Conservation (phyloP, 2,329 filamentous ascomycete species). For the Diaporthe sp. region DNA sequence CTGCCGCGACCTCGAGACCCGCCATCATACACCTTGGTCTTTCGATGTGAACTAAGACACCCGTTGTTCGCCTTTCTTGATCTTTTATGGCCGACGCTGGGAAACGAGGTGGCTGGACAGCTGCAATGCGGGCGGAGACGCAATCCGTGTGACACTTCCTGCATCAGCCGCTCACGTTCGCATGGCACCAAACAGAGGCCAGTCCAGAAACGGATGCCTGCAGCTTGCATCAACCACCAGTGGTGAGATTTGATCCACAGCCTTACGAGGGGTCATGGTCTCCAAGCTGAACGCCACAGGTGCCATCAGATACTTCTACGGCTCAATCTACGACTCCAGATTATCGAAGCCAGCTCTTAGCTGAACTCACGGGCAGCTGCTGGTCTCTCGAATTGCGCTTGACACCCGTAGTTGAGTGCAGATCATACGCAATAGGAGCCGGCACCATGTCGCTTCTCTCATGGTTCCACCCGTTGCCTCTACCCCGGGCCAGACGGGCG, state of each 20-base stretch:
- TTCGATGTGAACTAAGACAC: not conserved
- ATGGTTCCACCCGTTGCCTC: not conserved
- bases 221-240: not conserved
- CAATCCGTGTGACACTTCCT: constrained; percentile 2
- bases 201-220: constrained; percentile 13
- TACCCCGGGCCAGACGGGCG: not conserved
- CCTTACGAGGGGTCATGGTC: constrained; percentile 2
- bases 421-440: not conserved
- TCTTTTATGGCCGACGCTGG: not conserved
- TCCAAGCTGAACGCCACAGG: not conserved
- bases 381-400: not conserved
- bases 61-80: not conserved
- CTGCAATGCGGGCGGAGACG: not conserved
- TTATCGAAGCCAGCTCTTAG: not conserved
- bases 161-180: constrained; percentile 4
- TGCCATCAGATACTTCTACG: not conserved
- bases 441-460: not conserved
- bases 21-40: not conserved
- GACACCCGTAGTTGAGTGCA: not conserved
- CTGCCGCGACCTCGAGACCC: constrained; percentile 39
- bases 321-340: not conserved
- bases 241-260: not conserved
- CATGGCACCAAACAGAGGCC: not conserved
- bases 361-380: not conserved
- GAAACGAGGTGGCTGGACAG: constrained; percentile 5